phyloP scores from a whole-genome alignment of 208 protist species.

The Leishmania braziliensis region DNA sequence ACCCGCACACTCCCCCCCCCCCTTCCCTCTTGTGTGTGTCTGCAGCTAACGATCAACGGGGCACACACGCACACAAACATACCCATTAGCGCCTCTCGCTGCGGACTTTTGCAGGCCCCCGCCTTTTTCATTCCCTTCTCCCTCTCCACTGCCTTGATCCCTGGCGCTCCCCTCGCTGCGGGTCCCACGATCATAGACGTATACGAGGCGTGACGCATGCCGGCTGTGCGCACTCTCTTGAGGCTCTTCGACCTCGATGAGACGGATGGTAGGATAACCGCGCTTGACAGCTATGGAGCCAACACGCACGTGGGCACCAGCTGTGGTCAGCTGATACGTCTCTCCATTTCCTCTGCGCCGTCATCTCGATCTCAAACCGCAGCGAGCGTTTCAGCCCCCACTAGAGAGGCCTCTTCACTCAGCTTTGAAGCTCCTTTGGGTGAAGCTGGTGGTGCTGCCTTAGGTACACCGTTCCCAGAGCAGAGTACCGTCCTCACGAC shows the following conservation, averaged over 20 bases:
- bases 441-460: background rate
- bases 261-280: slow-evolving; percentile 58
- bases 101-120: background rate
- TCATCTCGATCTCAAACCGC: background rate
- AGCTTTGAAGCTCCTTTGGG: too few relatives aligned
- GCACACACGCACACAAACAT: background rate
- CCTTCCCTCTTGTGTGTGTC: background rate
- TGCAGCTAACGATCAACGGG: background rate
- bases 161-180: background rate
- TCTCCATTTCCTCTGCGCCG: slow-evolving; percentile 19
- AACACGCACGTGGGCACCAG: slow-evolving; percentile 73
- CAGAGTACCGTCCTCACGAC: slow-evolving; percentile 2
- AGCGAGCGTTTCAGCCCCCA: background rate
- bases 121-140: background rate
- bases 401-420: background rate
- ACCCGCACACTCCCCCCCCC: background rate
- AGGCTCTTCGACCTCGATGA: slow-evolving; percentile 60
- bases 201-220: slow-evolving; percentile 35
- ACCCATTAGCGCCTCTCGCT: background rate
- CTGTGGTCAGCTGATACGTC: slow-evolving; percentile 54
- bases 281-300: slow-evolving; percentile 61
- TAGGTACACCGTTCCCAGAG: background rate
- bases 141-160: background rate
- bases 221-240: slow-evolving; percentile 50
- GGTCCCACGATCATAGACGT: background rate